Base-by-base conservation (phyloP, 345 rosid genomes). In the Fremontodendron californicum region DNA sequence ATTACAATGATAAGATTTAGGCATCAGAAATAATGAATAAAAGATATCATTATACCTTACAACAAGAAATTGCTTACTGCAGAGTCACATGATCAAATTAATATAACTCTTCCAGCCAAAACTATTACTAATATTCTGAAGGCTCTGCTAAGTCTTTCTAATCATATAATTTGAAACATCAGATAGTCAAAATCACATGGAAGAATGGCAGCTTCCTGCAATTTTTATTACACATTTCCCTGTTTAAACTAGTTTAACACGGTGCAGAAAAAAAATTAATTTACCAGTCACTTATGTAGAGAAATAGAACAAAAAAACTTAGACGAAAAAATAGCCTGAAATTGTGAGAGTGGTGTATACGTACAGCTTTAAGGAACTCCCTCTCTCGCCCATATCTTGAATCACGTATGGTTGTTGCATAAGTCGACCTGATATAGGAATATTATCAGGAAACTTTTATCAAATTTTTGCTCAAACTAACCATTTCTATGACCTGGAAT, bases 331-430 rank as follows among this genome's bases (percentile, higher is more conserved):
- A 21, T 43, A 48, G n/a, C 72, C 46, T 64, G 23, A 35, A 74
- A 31, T 42, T 77, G 35, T n/a, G 37, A 67, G 9, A 67, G 27
- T 82, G 72, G 18, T 46, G 40, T 71, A 39, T 68, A 79, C 99
- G 77, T 93, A 95, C 99, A 85, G 91, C 98, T 86, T 90, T 89
- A 73, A 96, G 92, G 83, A 96, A 96, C 68, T 93, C 98, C 84
- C 97, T 91, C 82, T 93, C 97, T 69, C 94, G 87, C 52, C 90
- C 92, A 78, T 96, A 96, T 84, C 87, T 96, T 73, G 97, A 93
- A 83, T 93, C 99, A 2, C 97, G 93, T 57, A 88, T 77, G 13
- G 99, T 93, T 29, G 94, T 94, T 70, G 98, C 99, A 86, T 96
- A 96, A 61, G 98, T 96, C 13, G 97, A 93, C 89, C 98, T 95